phyloP scores from a whole-genome alignment of 2,329 filamentous ascomycete genomes.

The Cylindrodendrum hubeiense region DNA sequence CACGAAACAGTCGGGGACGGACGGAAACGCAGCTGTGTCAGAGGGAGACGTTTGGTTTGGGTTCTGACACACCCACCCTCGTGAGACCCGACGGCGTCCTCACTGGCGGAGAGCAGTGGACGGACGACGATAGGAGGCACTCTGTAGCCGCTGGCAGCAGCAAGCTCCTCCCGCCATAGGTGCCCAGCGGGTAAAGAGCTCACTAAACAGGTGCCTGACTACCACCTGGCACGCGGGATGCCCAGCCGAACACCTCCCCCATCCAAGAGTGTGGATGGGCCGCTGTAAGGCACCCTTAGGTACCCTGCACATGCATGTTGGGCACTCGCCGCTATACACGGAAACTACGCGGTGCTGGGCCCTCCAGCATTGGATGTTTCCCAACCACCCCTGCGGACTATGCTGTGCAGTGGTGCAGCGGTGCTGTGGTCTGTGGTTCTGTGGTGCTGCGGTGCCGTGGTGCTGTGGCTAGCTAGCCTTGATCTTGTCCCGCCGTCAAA shows the following conservation, averaged over 20 bases:
- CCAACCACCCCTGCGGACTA: background rate
- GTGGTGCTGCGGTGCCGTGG: too few relatives aligned
- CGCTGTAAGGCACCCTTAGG: background rate
- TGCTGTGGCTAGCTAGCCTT: too few relatives aligned
- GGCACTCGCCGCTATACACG: background rate
- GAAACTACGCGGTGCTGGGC: background rate
- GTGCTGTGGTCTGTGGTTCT: too few relatives aligned
- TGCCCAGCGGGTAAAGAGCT: slow-evolving; percentile 19
- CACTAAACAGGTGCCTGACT: slow-evolving; percentile 21
- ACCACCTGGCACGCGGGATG: slow-evolving; percentile 1
- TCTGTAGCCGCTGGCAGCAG: slow-evolving; percentile 22
- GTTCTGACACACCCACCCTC: background rate
- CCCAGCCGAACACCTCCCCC: background rate
- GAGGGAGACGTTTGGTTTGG: background rate
- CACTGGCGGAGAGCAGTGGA: background rate
- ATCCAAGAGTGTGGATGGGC: background rate
- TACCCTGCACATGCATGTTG: slow-evolving; percentile 5
- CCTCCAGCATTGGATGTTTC: too few relatives aligned
- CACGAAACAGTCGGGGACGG: background rate
- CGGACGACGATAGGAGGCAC: background rate
- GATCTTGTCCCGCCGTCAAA: background rate
- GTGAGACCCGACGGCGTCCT: background rate
- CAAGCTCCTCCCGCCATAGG: background rate
- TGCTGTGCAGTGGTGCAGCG: background rate
- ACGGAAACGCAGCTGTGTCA: background rate